Evolutionary conservation across 2,329 filamentous ascomycete genomes (phyloP).

Genomic region (Epichloe typhina): DNA sequence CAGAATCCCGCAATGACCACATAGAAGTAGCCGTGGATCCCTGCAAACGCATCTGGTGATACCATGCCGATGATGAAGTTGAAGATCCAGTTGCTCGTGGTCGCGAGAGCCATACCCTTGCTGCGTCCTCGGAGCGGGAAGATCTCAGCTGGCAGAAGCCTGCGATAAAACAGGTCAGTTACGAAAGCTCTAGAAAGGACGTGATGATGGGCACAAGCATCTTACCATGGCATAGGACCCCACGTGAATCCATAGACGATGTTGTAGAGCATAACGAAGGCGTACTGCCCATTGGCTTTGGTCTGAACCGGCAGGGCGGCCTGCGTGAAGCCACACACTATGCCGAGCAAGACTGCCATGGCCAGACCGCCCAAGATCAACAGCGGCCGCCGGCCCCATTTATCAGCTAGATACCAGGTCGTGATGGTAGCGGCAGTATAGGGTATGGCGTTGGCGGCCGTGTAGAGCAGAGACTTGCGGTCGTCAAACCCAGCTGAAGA

Average conservation of each 20-base stretch:
- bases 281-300: conserved; percentile 23
- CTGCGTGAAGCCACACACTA: conserved; percentile 26
- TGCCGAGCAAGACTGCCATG: conserved; percentile 12
- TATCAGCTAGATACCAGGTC: conserved; percentile 26
- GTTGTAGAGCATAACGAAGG: conserved; percentile 24
- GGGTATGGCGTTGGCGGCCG: conserved; percentile 24
- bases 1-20: conserved; percentile 28
- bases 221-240: conserved; percentile 23
- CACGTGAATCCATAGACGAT: conserved; percentile 15
- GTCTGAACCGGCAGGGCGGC: conserved; percentile 14
- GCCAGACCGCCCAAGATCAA: conserved; percentile 14
- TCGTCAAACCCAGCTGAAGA: conserved; percentile 22
- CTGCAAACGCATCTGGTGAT: conserved; percentile 26
- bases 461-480: conserved; percentile 24
- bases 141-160: conserved; percentile 19
- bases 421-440: conserved; percentile 26
- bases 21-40: conserved; percentile 29
- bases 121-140: conserved; percentile 23
- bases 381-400: conserved; percentile 26
- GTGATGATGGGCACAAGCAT: too few species aligned
- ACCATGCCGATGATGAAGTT: conserved; percentile 22
- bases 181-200: too few species aligned
- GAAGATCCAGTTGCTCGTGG: conserved; percentile 24
- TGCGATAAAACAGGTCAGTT: too few species aligned
- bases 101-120: conserved; percentile 26